phyloP scores from a whole-genome alignment of 2,329 filamentous ascomycete genomes.

The Esteya vermicola region DNA sequence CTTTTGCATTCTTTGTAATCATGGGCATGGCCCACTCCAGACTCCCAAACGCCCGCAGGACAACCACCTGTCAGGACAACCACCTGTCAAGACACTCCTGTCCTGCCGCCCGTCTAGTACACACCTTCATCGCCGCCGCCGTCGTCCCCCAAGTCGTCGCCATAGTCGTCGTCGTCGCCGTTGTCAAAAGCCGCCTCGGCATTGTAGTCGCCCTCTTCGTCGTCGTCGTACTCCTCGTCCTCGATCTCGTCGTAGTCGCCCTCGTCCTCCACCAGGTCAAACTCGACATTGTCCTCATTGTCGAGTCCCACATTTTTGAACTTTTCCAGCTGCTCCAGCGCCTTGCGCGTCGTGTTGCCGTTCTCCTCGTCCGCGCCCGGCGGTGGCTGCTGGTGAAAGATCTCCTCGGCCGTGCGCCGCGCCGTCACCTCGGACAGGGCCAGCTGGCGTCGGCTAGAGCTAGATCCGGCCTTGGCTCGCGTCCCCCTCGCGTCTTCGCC shows the following conservation, averaged over 20 bases:
- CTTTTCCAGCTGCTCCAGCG: constrained; percentile 29
- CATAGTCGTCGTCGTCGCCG: constrained; percentile 33
- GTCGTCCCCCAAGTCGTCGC: constrained; percentile 36
- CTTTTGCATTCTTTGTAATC: too few species aligned
- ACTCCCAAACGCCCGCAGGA: too few species aligned
- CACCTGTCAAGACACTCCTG: too few species aligned
- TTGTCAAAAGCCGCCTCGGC: constrained; percentile 48
- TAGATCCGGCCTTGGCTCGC: too few species aligned
- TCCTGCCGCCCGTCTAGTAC: constrained; percentile 5
- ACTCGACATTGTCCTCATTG: constrained; percentile 21
- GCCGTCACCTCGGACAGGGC: constrained; percentile 32
- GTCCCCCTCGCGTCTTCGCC: constrained; percentile 24
- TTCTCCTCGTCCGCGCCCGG: constrained; percentile 9
- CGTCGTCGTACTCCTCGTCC: constrained; percentile 39
- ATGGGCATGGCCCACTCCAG: too few species aligned
- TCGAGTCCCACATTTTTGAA: constrained; percentile 26
- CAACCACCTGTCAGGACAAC: too few species aligned
- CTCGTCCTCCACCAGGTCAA: constrained; percentile 32
- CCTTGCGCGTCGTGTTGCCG: constrained; percentile 15
- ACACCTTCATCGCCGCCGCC: constrained; percentile 20
- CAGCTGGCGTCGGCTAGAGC: too few species aligned
- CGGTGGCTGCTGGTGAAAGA: constrained; percentile 26
- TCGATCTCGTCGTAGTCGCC: constrained; percentile 32
- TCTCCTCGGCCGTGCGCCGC: constrained; percentile 34
- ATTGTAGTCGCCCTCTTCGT: constrained; percentile 46